These are phyloP conservation scores for Filosporella fistucella DNA, from an alignment of 495 filamentous ascomycete species.

Conservation along the genomic window DNA sequence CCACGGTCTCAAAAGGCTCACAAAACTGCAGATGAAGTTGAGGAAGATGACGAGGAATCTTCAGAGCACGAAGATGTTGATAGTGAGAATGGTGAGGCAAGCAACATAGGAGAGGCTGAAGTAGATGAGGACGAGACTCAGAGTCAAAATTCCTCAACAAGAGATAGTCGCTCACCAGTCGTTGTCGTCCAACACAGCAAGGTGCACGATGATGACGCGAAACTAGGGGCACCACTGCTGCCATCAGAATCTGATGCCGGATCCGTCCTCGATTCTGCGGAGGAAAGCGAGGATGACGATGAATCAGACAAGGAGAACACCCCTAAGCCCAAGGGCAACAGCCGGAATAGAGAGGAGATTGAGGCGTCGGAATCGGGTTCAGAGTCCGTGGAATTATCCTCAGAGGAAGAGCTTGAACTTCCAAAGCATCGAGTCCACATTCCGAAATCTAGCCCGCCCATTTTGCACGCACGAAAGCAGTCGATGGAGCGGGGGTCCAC, in stretches of 20 bases:
- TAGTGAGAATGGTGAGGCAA: conserved; percentile 2
- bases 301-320: neutral
- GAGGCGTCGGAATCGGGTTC: conserved; percentile 6
- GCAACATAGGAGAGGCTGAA: conserved; percentile 3
- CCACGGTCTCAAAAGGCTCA: neutral
- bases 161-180: conserved; percentile 22
- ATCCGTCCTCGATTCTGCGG: conserved; percentile 7
- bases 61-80: conserved; percentile 9
- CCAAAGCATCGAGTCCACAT: neutral
- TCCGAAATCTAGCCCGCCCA: conserved; percentile 7
- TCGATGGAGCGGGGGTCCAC: neutral
- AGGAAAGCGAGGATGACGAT: neutral
- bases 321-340: neutral
- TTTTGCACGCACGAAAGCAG: neutral
- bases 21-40: conserved; percentile 3
- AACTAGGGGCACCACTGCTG: no score
- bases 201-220: no score
- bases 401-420: no score
- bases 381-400: neutral
- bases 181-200: conserved; percentile 13
- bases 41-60: neutral
- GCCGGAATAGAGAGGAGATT: neutral
- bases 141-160: conserved; percentile 11
- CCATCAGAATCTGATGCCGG: neutral
- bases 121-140: conserved; percentile 6